Conservation (phyloP, 2,329 filamentous ascomycete species). For the Aspergillus sp. region DNA sequence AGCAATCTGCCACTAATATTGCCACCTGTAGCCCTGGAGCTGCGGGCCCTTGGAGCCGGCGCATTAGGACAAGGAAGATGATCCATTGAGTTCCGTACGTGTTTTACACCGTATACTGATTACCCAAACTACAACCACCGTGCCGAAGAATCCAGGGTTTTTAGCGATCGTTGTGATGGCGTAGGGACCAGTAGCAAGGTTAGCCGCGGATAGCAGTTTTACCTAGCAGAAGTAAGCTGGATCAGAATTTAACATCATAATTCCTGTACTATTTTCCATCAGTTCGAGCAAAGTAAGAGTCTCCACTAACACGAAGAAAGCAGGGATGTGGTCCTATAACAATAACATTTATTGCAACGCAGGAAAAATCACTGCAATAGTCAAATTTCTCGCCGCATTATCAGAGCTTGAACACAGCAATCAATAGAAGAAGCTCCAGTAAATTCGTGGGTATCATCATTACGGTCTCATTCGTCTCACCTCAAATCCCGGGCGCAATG, state of each 20-base stretch:
- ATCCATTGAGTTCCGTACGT: background rate
- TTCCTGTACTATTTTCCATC: background rate
- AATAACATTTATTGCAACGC: background rate
- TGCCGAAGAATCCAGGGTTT: background rate
- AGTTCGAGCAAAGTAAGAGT: background rate
- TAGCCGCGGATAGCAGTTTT: background rate
- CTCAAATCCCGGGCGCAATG: background rate
- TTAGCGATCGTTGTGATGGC: background rate
- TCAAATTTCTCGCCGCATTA: constrained; percentile 4
- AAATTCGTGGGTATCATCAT: constrained; percentile 15
- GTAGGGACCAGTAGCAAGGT: background rate
- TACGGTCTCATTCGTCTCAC: constrained; percentile 1
- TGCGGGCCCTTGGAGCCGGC: background rate
- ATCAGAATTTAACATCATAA: background rate
- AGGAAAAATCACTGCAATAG: background rate
- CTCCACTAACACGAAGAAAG: constrained; percentile 10
- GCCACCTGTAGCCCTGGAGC: background rate
- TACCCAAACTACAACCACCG: background rate
- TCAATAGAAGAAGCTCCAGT: constrained; percentile 8
- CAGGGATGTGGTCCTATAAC: constrained; percentile 4
- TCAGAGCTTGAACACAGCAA: constrained; percentile 3
- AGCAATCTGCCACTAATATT: background rate
- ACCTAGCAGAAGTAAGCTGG: background rate
- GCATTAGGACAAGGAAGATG: background rate
- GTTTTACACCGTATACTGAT: background rate